Conservation (phyloP, 345 rosid genomes). For the Sonneratia caseolaris region DNA sequence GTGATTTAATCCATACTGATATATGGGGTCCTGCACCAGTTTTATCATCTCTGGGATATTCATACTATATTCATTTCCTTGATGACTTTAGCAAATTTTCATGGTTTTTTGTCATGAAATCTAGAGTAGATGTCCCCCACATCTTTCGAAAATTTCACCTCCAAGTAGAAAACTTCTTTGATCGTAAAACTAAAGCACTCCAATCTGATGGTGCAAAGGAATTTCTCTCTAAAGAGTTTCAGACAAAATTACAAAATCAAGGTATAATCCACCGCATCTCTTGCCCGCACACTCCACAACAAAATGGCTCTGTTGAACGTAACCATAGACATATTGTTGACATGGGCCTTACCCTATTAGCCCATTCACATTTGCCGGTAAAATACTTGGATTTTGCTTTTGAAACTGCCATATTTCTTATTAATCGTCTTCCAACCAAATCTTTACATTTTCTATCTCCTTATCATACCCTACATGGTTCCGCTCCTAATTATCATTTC, state of each 20-base stretch:
- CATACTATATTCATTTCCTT: no score
- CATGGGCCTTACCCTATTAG: background rate
- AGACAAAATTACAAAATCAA: background rate
- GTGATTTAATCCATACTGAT: no score
- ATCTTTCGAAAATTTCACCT: background rate
- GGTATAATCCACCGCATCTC: background rate
- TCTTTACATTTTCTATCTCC: background rate
- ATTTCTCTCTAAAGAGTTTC: no score
- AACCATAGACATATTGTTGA: slow-evolving; percentile 5
- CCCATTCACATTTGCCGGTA: background rate
- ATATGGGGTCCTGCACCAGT: no score
- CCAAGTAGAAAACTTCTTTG: no score
- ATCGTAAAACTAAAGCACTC: no score
- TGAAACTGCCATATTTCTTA: no score
- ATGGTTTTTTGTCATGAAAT: background rate
- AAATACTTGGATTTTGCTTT: background rate
- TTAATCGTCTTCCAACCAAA: background rate
- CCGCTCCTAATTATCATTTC: background rate
- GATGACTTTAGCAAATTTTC: slow-evolving; percentile 2
- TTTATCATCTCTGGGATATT: background rate
- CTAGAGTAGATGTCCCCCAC: background rate
- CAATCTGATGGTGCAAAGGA: no score
- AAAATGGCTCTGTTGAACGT: slow-evolving; percentile 6
- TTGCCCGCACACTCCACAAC: background rate
- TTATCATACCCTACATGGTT: background rate